A percentile compares a stretch with the other conserved stretches of the same genome.
phyloP scores from a whole-genome alignment of 83 land plant species.

The Picea engelmannii region DNA sequence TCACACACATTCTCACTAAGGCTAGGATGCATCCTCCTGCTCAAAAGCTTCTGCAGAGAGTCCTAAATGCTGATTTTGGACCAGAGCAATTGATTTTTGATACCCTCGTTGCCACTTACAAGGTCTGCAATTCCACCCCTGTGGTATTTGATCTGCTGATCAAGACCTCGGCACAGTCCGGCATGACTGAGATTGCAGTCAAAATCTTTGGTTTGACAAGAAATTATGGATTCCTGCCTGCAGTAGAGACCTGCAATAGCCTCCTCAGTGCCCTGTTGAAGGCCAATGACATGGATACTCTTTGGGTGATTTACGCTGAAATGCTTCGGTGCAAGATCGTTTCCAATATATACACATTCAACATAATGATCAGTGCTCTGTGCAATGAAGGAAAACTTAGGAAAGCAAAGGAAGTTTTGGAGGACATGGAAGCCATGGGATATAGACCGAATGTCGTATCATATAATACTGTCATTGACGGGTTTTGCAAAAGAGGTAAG shows the following conservation, averaged over 20 bases:
- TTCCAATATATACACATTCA: conserved; percentile 40
- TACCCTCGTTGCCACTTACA: not conserved
- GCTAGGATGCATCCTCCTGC: not conserved
- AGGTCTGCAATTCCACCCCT: conserved; percentile 9
- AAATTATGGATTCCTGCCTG: conserved; percentile 9
- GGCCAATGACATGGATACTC: conserved; percentile 20
- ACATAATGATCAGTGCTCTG: conserved; percentile 57
- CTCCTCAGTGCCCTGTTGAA: conserved; percentile 37
- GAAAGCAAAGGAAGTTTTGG: conserved; percentile 43
- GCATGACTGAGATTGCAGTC: conserved; percentile 16
- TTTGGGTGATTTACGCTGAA: conserved; percentile 64
- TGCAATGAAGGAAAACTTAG: conserved; percentile 60
- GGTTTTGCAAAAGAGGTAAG: conserved; percentile 45
- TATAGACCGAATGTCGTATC: conserved; percentile 46
- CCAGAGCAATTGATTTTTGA: not conserved
- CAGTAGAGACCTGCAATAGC: conserved; percentile 28
- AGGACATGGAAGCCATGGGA: conserved; percentile 45
- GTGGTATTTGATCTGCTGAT: conserved; percentile 20
- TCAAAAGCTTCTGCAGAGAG: conserved; percentile 8
- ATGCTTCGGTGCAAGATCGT: conserved; percentile 49
- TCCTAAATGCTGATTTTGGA: not conserved
- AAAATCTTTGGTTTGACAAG: conserved; percentile 12
- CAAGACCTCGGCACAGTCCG: conserved; percentile 5
- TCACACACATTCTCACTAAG: conserved; percentile 2
- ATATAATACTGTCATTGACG: conserved; percentile 51